Evolutionary conservation across 2,329 filamentous ascomycete genomes (phyloP), one percentile per base, ranked within the genome.

Genomic region (Botrytis aclada): DNA sequence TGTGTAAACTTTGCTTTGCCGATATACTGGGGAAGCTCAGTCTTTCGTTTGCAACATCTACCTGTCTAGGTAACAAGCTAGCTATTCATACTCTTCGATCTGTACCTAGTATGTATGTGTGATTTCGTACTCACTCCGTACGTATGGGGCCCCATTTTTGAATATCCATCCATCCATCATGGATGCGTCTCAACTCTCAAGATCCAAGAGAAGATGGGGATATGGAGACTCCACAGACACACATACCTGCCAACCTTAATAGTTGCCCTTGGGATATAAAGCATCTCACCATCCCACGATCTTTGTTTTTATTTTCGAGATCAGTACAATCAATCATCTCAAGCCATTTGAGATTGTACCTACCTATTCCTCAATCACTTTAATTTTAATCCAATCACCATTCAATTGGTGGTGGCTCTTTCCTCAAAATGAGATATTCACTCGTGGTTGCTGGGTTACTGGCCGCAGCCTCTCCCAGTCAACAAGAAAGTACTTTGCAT

Each of bases 371-470:
- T 54, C 51, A 54, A 29, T n/a, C 14, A 8, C 4, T 20, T 29
- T 65, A 6, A 20, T 37, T 67, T 39, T n/a, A 10, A 18, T 67
- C 45, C 63, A n/a, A 34, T 37, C 16, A 12, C 37, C 37, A 41
- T 10, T 51, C 51, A 10, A 25, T 62, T 37, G 34, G 34, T 56
- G 47, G 65, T 54, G 34, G 47, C 25, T 29, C 25, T 18, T n/a
- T 41, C 25, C n/a, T 54, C 34, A 56, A 16, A 56, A 66, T 67
- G 65, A 37, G 47, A 29, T 67, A 67, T 56, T 67, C 65, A 56
- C 47, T 67, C 1, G 47, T 56, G 9, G 47, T 67, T 67, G 47
- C 65, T 56, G 65, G 65, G 45, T 56, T 67, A 32, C 34, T 67
- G 47, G 65, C 34, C 5, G 65, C 47, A 14, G 65, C 65, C n/a